phyloP scores from a whole-genome alignment of 1,139 yeast genomes.

The Sugiyamaella xylanicola region DNA sequence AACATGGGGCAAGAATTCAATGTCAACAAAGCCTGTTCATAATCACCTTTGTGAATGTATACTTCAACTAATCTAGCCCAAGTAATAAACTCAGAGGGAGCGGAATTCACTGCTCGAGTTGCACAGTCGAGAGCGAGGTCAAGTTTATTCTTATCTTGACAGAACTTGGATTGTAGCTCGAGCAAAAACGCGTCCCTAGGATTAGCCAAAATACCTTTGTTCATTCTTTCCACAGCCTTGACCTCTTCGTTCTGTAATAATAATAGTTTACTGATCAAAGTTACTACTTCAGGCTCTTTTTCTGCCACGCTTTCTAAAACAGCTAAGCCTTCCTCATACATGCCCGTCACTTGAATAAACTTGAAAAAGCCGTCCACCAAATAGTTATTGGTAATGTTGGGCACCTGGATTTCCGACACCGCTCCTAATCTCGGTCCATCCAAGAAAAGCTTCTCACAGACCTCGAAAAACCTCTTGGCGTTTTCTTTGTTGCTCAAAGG shows the following conservation, averaged over 20 bases:
- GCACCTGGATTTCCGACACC: slow-evolving; percentile 63
- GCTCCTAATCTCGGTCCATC: slow-evolving; percentile 68
- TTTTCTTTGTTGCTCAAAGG: slow-evolving; percentile 51
- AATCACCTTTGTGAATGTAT: slow-evolving; percentile 70
- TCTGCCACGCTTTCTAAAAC: slow-evolving; percentile 50
- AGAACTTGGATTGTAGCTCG: slow-evolving; percentile 68
- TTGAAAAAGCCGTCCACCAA: slow-evolving; percentile 74
- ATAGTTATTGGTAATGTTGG: slow-evolving; percentile 69
- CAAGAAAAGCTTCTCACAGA: slow-evolving; percentile 64
- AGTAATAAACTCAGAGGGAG: slow-evolving; percentile 82
- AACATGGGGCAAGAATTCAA: slow-evolving; percentile 94
- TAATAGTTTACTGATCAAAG: slow-evolving; percentile 62
- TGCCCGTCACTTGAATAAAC: slow-evolving; percentile 65
- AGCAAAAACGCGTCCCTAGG: slow-evolving; percentile 64
- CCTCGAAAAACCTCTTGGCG: slow-evolving; percentile 58
- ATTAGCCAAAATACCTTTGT: slow-evolving; percentile 57
- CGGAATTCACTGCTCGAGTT: slow-evolving; percentile 69
- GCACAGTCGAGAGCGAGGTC: slow-evolving; percentile 78
- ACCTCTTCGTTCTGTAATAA: slow-evolving; percentile 72
- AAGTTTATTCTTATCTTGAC: slow-evolving; percentile 63
- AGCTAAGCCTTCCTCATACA: slow-evolving; percentile 60
- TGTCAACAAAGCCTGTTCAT: slow-evolving; percentile 74
- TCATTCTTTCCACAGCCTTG: slow-evolving; percentile 69
- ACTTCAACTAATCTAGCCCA: slow-evolving; percentile 79
- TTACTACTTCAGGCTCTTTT: slow-evolving; percentile 54